Evolutionary conservation across 495 filamentous ascomycete genomes (phyloP).

Genomic region (Rostrohypoxylon terebratum): DNA sequence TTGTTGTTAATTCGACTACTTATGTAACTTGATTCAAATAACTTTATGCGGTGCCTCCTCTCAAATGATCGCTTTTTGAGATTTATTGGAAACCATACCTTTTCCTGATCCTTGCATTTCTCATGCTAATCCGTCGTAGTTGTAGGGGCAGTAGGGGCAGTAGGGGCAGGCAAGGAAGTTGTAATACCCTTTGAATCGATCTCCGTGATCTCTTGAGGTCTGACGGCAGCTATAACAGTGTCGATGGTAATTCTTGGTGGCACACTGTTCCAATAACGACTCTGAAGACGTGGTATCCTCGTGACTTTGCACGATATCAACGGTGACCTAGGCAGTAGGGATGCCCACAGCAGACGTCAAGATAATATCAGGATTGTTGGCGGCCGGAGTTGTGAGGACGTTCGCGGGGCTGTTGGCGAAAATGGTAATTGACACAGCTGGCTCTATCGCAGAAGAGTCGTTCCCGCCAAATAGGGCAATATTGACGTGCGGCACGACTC

Average conservation of each 20-base stretch:
- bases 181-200: background rate
- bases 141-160: background rate
- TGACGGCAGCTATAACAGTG: background rate
- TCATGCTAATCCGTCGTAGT: background rate
- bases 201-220: background rate
- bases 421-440: too few species aligned
- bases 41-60: too few species aligned
- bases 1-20: too few species aligned
- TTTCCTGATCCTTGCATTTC: background rate
- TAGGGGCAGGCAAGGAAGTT: background rate
- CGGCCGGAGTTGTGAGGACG: background rate
- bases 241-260: conserved; percentile 5
- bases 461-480: background rate
- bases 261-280: conserved; percentile 14
- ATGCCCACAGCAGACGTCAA: background rate
- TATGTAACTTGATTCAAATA: too few species aligned
- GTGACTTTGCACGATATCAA: background rate
- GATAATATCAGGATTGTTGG: too few species aligned
- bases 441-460: background rate
- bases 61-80: too few species aligned
- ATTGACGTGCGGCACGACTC: background rate
- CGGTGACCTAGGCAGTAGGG: background rate
- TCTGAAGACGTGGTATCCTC: background rate
- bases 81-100: too few species aligned
- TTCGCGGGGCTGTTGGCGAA: background rate